phyloP scores from a whole-genome alignment of 192 early-diverging fungal species.

The Podila clonocystis region DNA sequence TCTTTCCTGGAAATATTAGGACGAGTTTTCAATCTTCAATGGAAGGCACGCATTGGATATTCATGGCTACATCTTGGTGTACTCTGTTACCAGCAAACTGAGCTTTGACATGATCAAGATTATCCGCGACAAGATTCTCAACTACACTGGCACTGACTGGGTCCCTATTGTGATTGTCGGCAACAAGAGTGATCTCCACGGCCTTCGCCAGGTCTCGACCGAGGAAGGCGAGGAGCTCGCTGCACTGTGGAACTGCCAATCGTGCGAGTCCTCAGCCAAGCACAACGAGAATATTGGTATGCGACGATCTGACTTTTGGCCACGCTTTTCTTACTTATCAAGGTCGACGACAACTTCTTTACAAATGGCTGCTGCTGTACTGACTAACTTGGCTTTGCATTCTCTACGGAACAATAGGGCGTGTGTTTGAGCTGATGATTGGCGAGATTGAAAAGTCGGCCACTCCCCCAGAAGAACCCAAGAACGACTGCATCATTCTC shows the following conservation, averaged over 20 bases:
- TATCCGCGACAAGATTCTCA: conserved; percentile 94
- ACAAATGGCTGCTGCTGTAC: background rate
- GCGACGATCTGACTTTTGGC: background rate
- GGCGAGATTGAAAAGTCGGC: conserved; percentile 83
- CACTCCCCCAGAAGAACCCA: conserved; percentile 65
- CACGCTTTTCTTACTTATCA: no score
- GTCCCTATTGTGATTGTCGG: conserved; percentile 93
- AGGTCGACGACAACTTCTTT: background rate
- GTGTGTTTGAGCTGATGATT: conserved; percentile 87
- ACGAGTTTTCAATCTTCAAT: conserved; percentile 95
- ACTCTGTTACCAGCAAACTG: conserved; percentile 85
- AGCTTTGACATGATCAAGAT: conserved; percentile 92
- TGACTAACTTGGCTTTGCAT: background rate
- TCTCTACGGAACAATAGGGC: conserved; percentile 37
- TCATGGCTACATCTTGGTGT: conserved; percentile 95
- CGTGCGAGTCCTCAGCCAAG: conserved; percentile 92
- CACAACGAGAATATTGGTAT: conserved; percentile 89
- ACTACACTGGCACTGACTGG: conserved; percentile 89
- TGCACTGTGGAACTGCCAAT: conserved; percentile 85
- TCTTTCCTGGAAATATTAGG: conserved; percentile 51
- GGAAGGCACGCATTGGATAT: conserved; percentile 89
- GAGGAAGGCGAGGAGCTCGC: conserved; percentile 85
- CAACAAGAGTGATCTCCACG: conserved; percentile 90
- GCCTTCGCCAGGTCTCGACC: conserved; percentile 78
- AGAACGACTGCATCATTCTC: conserved; percentile 61